Percentiles rank a stretch among this genome's conserved stretches.
phyloP scores from a whole-genome alignment of 768 basidiomycete species.

The Hypholoma sublateritium region DNA sequence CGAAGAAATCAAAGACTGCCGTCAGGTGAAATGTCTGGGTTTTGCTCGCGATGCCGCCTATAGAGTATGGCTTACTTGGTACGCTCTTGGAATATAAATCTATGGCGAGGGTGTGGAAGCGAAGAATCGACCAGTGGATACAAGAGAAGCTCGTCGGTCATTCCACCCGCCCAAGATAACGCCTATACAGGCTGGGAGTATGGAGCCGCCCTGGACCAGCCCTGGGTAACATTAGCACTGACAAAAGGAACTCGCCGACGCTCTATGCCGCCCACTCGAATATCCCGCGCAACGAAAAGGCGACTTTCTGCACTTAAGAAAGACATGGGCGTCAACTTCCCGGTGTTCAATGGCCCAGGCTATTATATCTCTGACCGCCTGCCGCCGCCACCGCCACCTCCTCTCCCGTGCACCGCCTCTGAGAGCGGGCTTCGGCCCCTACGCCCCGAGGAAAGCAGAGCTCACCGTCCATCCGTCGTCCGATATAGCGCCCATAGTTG shows the following conservation, averaged over 20 bases:
- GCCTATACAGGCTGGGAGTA: too few relatives aligned
- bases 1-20: conserved; percentile 31
- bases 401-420: background rate
- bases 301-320: background rate
- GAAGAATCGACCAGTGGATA: conserved; percentile 22
- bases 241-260: background rate
- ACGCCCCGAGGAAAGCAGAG: background rate
- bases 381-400: background rate
- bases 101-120: conserved; percentile 31
- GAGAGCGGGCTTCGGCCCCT: background rate
- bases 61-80: conserved; percentile 72
- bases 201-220: too few relatives aligned
- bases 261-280: background rate
- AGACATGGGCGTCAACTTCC: background rate
- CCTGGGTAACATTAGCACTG: background rate
- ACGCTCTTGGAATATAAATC: background rate
- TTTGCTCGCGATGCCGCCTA: conserved; percentile 58
- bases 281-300: background rate
- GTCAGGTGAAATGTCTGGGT: conserved; percentile 69
- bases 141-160: background rate
- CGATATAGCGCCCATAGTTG: background rate
- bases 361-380: background rate
- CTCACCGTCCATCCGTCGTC: background rate
- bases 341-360: background rate
- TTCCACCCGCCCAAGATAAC: too few relatives aligned